Evolutionary conservation across 2,329 filamentous ascomycete species (phyloP).

Genomic region (Microcera coccophila): DNA sequence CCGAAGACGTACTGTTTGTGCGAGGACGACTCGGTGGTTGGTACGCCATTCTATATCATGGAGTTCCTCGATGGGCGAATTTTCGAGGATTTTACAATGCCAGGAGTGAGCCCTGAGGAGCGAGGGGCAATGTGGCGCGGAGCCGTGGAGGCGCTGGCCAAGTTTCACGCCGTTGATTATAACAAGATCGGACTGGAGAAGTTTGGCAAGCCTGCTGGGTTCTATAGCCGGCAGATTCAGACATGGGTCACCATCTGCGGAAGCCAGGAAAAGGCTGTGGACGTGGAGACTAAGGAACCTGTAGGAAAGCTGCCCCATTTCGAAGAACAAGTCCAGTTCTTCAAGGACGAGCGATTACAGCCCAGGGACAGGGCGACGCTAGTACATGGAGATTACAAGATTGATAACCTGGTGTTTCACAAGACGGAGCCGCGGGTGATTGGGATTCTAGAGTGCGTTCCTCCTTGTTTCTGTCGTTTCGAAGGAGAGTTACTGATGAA

Average conservation of each 20-base stretch:
- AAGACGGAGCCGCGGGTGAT: constrained; percentile 83
- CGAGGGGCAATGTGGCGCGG: constrained; percentile 80
- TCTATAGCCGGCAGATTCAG: constrained; percentile 80
- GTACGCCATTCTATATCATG: constrained; percentile 97
- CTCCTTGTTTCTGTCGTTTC: not conserved
- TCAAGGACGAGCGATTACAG: constrained; percentile 63
- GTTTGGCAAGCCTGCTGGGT: constrained; percentile 72
- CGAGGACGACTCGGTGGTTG: constrained; percentile 74
- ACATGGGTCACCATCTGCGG: constrained; percentile 77
- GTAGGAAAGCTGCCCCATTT: constrained; percentile 85
- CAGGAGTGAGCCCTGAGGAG: constrained; percentile 63
- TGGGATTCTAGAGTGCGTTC: constrained; percentile 75
- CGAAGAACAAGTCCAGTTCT: constrained; percentile 74
- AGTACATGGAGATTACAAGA: constrained; percentile 96
- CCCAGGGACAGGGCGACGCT: constrained; percentile 74
- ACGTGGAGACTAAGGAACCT: constrained; percentile 69
- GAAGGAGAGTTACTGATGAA: not conserved
- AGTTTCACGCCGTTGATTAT: constrained; percentile 73
- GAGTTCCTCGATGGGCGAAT: constrained; percentile 90
- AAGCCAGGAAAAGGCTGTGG: constrained; percentile 70
- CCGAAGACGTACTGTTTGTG: constrained; percentile 81
- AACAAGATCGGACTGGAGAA: constrained; percentile 61
- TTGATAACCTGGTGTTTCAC: constrained; percentile 86
- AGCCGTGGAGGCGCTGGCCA: constrained; percentile 77
- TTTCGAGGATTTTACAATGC: constrained; percentile 83